Evolutionary conservation across 805 yeast species (phyloP).

Genomic region (Wickerhamiella spandovensis): DNA sequence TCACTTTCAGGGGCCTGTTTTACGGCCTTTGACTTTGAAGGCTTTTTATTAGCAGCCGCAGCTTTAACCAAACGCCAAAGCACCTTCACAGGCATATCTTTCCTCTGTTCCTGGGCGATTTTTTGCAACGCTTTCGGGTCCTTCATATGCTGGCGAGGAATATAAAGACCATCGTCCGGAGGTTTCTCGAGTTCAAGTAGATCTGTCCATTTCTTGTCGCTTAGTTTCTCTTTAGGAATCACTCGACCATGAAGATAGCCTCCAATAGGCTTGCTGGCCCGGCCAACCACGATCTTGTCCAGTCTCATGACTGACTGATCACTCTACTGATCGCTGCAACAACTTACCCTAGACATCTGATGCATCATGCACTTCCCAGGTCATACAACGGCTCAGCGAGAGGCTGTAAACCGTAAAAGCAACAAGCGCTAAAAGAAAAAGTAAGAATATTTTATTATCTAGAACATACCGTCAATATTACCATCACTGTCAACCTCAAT

Average conservation of each 20-base stretch:
- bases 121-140: not conserved
- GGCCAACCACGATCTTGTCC: conserved; percentile 11
- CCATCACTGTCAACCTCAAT: conserved; percentile 90
- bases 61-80: conserved; percentile 10
- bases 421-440: not conserved
- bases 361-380: no score
- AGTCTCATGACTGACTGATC: conserved; percentile 7
- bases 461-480: conserved; percentile 85
- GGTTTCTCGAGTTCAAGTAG: conserved; percentile 15
- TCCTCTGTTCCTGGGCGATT: conserved; percentile 6
- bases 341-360: no score
- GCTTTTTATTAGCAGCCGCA: conserved; percentile 4
- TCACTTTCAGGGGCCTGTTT: conserved; percentile 1
- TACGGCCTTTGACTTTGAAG: not conserved
- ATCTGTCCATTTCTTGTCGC: conserved; percentile 13
- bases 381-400: no score
- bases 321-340: no score
- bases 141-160: conserved; percentile 7
- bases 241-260: conserved; percentile 15
- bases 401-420: not conserved
- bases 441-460: conserved; percentile 8
- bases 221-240: conserved; percentile 11
- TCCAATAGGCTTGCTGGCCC: conserved; percentile 10
- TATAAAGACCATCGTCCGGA: conserved; percentile 16
- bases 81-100: conserved; percentile 6